Evolutionary conservation across 108 stramenopile species (phyloP).

Genomic region (Skeletonema potamos): DNA sequence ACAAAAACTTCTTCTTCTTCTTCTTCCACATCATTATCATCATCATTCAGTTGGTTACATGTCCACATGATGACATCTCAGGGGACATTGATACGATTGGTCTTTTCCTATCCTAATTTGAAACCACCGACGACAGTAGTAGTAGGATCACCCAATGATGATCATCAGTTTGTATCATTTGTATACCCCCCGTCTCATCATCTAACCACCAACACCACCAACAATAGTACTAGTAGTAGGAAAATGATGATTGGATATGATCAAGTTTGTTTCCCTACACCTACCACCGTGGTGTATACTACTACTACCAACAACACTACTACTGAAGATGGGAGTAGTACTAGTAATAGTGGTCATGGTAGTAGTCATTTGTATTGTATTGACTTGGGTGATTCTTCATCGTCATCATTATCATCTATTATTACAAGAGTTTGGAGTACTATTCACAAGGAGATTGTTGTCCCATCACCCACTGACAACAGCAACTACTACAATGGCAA

Average conservation of each 20-base stretch:
- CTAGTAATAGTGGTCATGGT: background rate
- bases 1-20: background rate
- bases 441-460: background rate
- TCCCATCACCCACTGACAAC: background rate
- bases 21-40: background rate
- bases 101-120: slow-evolving; percentile 4
- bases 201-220: too few species aligned
- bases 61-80: slow-evolving; percentile 8
- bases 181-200: slow-evolving; percentile 9
- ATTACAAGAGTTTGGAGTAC: slow-evolving; percentile 14
- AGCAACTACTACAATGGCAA: background rate
- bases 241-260: background rate
- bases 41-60: background rate
- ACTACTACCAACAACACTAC: too few species aligned
- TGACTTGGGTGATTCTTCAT: slow-evolving; percentile 17
- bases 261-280: slow-evolving; percentile 41
- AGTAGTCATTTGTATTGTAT: slow-evolving; percentile 25
- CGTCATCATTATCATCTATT: background rate
- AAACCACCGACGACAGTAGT: too few species aligned
- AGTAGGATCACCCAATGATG: background rate
- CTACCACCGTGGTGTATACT: slow-evolving; percentile 24
- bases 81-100: slow-evolving; percentile 1
- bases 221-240: background rate
- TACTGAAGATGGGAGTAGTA: too few species aligned
- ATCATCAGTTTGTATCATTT: background rate